Percentiles rank a stretch among this genome's conserved stretches.
Evolutionary conservation across 192 early-diverging fungal species (phyloP).

Genomic region (Rhizophagus sp.): DNA sequence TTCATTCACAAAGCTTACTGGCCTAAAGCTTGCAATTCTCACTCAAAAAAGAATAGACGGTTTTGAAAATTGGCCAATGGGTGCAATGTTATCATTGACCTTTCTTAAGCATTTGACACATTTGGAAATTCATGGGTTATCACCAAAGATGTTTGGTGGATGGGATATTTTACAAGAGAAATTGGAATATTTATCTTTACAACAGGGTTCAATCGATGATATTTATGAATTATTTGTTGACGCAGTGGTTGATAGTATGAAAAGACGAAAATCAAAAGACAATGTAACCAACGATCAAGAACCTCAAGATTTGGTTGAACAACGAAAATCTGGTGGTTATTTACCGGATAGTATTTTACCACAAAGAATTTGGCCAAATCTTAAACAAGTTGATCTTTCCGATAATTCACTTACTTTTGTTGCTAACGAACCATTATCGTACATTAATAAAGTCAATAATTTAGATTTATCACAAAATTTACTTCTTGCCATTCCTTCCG

Average conservation of each 20-base stretch:
- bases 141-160: constrained; percentile 43
- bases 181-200: constrained; percentile 46
- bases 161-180: constrained; percentile 49
- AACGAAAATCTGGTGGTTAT: constrained; percentile 10
- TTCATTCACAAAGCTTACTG: constrained; percentile 44
- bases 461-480: constrained; percentile 57
- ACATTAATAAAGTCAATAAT: constrained; percentile 42
- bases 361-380: constrained; percentile 38
- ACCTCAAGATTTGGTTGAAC: background rate
- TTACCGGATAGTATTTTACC: constrained; percentile 31
- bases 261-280: constrained; percentile 34
- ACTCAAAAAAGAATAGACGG: constrained; percentile 35
- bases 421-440: constrained; percentile 40
- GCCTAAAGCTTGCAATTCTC: constrained; percentile 43
- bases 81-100: constrained; percentile 34
- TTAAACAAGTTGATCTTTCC: constrained; percentile 47
- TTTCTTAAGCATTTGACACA: constrained; percentile 47
- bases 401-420: constrained; percentile 51
- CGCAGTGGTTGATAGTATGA: constrained; percentile 37
- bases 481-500: constrained; percentile 45
- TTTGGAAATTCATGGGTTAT: constrained; percentile 53
- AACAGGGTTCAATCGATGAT: constrained; percentile 47
- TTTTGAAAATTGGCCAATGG: constrained; percentile 20
- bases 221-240: constrained; percentile 46
- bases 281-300: constrained; percentile 29